Conservation (phyloP, 345 rosid species). For the Citrus maxima region DNA sequence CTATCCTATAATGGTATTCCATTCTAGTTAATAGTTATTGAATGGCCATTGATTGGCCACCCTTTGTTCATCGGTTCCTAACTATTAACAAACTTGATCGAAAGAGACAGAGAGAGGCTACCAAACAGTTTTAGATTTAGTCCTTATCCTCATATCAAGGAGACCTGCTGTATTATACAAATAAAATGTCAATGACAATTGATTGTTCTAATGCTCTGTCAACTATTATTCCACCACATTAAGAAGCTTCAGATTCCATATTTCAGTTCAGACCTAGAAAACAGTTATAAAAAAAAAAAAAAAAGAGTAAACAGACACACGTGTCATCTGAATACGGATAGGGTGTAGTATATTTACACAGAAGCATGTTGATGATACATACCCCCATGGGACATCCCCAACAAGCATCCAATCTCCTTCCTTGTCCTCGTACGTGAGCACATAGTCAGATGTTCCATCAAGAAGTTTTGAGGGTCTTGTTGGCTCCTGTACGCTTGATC, state of each 20-base stretch:
- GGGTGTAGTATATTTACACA: neutral
- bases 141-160: neutral
- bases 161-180: neutral
- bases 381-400: conserved; percentile 99
- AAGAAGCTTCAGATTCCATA: neutral
- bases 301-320: neutral
- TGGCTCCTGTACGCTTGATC: conserved; percentile 34
- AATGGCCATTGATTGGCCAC: neutral
- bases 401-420: conserved; percentile 99
- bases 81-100: neutral
- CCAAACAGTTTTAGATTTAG: neutral
- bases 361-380: conserved; percentile 19
- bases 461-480: conserved; percentile 45
- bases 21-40: neutral
- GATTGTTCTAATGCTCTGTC: neutral
- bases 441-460: conserved; percentile 74
- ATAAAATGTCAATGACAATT: neutral
- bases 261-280: neutral
- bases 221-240: neutral
- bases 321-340: neutral
- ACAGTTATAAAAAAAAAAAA: neutral
- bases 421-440: conserved; percentile 85
- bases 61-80: neutral
- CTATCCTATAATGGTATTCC: neutral
- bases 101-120: neutral